Base-by-base conservation (phyloP, 192 early-diverging fungal genomes). In the Cladochytrium replicatum region DNA sequence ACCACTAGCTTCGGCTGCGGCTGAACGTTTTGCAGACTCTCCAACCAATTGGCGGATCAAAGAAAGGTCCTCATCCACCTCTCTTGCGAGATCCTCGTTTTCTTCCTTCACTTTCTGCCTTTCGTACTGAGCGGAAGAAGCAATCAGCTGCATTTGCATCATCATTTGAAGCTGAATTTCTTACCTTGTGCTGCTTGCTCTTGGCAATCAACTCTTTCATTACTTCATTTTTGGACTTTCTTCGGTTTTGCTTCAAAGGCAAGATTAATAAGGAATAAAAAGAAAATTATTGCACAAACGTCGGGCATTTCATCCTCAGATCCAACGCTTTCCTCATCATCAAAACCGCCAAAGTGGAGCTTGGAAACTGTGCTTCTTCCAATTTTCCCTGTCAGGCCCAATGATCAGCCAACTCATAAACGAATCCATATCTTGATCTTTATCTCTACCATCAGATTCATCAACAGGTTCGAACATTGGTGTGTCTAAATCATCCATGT, bases 181-280 rank as follows among this genome's bases (percentile, higher is more conserved):
- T n/a, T n/a, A 72, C 67, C 58, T 97, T 97, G 75, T 96, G 81
- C 53, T 80, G 55, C 66, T 99, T 99, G 69, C 86, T 89, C 70
- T 99, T 99, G 32, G 87, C 86, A 56, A 99, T 97, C 24, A 99
- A 60, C 62, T 99, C 93, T 60, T 86, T 84, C 96, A 97, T 97
- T 32, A 99, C 65, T 67, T 99, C 96, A 25, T 77, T 78, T 66
- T 92, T 93, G 26, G 86, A 80, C 68, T 94, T 96, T 32, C 72
- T 74, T 30, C 69, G 72, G 24, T 72, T 69, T 38, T 61, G 58
- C 15, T 64, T 48, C 27, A 17, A 34, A 6, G 24, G 8, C 21
- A 32, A 27, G 11, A 32, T 48, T 48, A 15, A 15, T 43, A 21
- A 47, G 24, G 29, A 17, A 52, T 15, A 32, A 51, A n/a, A 22